phyloP scores from a whole-genome alignment of 2,329 filamentous ascomycete species.

The Drechslerella coelobrocha region DNA sequence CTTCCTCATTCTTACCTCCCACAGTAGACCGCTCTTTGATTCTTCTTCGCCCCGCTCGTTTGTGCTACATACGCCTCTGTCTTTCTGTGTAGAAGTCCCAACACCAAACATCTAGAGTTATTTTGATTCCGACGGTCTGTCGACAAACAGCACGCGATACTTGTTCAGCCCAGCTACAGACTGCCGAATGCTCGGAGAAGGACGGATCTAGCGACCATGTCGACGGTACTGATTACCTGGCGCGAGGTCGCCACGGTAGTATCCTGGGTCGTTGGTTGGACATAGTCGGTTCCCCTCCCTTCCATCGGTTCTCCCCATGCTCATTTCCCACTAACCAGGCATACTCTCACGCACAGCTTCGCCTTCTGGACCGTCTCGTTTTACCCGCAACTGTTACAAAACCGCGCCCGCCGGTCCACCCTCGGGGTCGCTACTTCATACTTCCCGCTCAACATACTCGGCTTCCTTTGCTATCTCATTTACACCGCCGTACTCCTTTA shows the following conservation, averaged over 20 bases:
- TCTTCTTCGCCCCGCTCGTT: background rate
- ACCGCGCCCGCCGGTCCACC: conserved; percentile 77
- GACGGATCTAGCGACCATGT: conserved; percentile 3
- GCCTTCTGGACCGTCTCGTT: conserved; percentile 85
- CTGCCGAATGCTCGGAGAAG: background rate
- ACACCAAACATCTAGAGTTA: too few relatives aligned
- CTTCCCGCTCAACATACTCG: conserved; percentile 74
- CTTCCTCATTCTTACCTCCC: background rate
- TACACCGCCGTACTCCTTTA: conserved; percentile 79
- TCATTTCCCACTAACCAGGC: conserved; percentile 10
- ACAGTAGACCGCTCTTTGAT: background rate
- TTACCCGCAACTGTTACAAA: conserved; percentile 87
- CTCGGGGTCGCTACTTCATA: conserved; percentile 87
- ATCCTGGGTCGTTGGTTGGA: conserved; percentile 67
- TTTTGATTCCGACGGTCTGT: too few relatives aligned
- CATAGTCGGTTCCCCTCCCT: conserved; percentile 64
- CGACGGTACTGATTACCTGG: conserved; percentile 7
- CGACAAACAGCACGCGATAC: too few relatives aligned
- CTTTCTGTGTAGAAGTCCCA: background rate
- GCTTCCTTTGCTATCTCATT: conserved; percentile 76
- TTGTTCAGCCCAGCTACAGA: background rate
- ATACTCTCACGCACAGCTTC: conserved; percentile 59
- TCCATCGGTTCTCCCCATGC: background rate
- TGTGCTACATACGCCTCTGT: background rate
- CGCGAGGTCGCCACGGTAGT: conserved; percentile 23